Base-by-base conservation (phyloP, 1,284 basidiomycete species). In the Melampsora abietis-canadensis region DNA sequence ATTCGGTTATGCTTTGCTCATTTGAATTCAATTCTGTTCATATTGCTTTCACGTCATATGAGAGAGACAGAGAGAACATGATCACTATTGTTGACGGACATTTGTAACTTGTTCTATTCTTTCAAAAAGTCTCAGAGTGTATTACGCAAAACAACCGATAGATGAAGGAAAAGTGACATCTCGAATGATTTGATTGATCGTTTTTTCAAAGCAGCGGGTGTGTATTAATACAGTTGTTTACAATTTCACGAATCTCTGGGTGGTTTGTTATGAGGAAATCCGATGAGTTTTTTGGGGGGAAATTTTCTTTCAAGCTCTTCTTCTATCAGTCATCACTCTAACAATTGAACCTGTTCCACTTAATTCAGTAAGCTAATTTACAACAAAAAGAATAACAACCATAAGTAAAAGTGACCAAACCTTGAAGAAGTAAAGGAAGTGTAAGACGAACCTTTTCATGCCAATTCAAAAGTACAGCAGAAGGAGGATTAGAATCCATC, bases 271-370 rank as follows among this genome's bases (percentile, higher is more conserved):
- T 51, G 4, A 12, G 14, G 14, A 51, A 19, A 12, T 51, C 48
- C n/a, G n/a, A n/a, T n/a, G n/a, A n/a, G 14, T 51, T 12, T 34
- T 34, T 54, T 54, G 2, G 12, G 51, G 4, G n/a, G 5, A 17
- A 62, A 48, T 34, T 21, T 68, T 31, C 7, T 31, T 21, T 59
- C 63, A 94, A 77, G 95, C 89, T 76, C 86, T 86, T 80, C 90
- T 86, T 78, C 92, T 88, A 84, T 98, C 95, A 48, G 94, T 93
- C 94, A 98, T 97, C 76, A 94, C 93, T 79, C 94, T 86, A 77
- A 97, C 93, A 82, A 98, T 98, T 83, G 92, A 95, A 8, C 95
- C 96, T 1, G 92, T 93, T 19, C 96, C 95, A 6, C 94, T 94
- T 37, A 90, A 87, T 82, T 98, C 95, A 24, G 94, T 96, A 80